phyloP scores from a whole-genome alignment of 805 yeast genomes.

The Zygosaccharomyces gambellarensis region DNA sequence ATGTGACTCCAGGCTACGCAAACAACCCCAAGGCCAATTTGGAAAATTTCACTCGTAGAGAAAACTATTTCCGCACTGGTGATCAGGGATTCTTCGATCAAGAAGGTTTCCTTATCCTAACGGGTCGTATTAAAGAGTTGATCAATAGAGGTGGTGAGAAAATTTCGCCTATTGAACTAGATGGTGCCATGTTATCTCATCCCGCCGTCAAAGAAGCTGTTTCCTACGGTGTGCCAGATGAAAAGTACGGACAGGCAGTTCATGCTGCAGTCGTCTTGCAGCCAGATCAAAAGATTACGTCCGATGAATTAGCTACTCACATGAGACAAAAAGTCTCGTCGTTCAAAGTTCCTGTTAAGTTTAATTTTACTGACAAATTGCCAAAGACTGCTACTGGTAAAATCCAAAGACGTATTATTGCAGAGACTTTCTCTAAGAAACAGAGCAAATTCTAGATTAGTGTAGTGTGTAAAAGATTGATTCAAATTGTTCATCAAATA shows the following conservation, averaged over 20 bases:
- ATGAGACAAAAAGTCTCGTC: constrained; percentile 44
- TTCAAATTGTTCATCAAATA: too few relatives aligned
- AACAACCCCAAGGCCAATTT: constrained; percentile 67
- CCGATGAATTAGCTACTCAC: constrained; percentile 44
- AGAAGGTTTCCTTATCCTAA: constrained; percentile 55
- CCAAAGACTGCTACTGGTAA: constrained; percentile 80
- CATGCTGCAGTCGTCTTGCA: constrained; percentile 63
- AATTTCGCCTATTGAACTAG: constrained; percentile 68
- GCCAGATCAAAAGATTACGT: constrained; percentile 36
- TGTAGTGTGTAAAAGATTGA: background rate
- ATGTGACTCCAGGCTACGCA: constrained; percentile 67
- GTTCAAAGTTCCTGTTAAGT: constrained; percentile 57
- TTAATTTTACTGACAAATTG: constrained; percentile 53
- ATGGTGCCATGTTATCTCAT: constrained; percentile 53
- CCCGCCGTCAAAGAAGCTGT: constrained; percentile 68
- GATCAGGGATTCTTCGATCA: constrained; percentile 63
- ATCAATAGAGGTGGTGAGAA: constrained; percentile 78
- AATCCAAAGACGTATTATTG: constrained; percentile 63
- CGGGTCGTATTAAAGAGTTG: constrained; percentile 69
- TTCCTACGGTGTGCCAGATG: constrained; percentile 62
- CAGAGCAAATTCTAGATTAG: constrained; percentile 28
- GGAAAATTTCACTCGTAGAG: constrained; percentile 53
- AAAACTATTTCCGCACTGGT: constrained; percentile 69
- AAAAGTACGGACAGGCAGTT: constrained; percentile 65
- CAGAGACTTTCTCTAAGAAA: constrained; percentile 44